phyloP scores from a whole-genome alignment of 2,329 filamentous ascomycete species.

The Metarhizium rileyi region DNA sequence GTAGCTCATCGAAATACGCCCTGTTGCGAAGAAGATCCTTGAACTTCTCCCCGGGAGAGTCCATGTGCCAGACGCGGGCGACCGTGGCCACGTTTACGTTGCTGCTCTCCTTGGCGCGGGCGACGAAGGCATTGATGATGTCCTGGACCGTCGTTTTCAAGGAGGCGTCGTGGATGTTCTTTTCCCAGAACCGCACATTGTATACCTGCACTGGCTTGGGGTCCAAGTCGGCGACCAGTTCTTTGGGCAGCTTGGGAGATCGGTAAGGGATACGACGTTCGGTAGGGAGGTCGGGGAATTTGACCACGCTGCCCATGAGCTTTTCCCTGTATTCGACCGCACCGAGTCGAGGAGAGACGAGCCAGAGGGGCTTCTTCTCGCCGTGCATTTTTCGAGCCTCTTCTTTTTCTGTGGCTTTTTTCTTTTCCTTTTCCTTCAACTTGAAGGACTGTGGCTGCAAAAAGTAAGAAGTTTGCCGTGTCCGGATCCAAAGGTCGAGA shows the following conservation, averaged over 20 bases:
- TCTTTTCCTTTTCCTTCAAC: not conserved
- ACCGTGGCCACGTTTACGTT: slow-evolving; percentile 16
- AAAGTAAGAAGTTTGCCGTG: not conserved
- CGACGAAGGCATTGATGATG: slow-evolving; percentile 17
- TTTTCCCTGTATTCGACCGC: slow-evolving; percentile 18
- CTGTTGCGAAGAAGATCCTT: slow-evolving; percentile 17
- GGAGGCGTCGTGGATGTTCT: slow-evolving; percentile 15
- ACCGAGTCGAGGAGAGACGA: slow-evolving; percentile 18
- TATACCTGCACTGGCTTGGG: slow-evolving; percentile 18
- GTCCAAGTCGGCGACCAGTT: slow-evolving; percentile 16
- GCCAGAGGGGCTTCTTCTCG: slow-evolving; percentile 18
- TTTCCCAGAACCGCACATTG: slow-evolving; percentile 19
- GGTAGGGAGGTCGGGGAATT: slow-evolving; percentile 17
- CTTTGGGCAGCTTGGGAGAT: slow-evolving; percentile 11
- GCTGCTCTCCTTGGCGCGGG: slow-evolving; percentile 13
- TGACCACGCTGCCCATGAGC: slow-evolving; percentile 21
- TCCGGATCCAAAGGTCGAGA: not conserved
- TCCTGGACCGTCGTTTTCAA: slow-evolving; percentile 16
- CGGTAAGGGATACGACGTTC: slow-evolving; percentile 18
- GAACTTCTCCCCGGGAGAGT: slow-evolving; percentile 19
- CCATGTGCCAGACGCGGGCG: slow-evolving; percentile 21
- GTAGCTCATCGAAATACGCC: slow-evolving; percentile 18
- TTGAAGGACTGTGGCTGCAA: not conserved
- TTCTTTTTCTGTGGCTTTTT: not conserved
- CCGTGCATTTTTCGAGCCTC: not conserved